Evolutionary conservation across 2,329 filamentous ascomycete genomes (phyloP).

Genomic region (Diaporthe longicolla): DNA sequence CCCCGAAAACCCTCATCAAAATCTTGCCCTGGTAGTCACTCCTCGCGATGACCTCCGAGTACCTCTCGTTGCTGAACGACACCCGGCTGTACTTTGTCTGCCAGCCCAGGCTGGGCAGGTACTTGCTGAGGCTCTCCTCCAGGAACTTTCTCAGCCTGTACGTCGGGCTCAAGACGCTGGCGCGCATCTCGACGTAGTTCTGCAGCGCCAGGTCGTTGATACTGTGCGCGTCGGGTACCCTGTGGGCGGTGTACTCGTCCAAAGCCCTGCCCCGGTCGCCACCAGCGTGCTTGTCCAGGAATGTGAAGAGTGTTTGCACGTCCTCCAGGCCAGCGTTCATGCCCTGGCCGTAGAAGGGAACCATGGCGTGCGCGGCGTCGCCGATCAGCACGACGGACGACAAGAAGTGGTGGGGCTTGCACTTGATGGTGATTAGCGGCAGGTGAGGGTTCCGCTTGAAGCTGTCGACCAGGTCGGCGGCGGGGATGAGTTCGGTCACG

Average conservation of each 20-base stretch:
- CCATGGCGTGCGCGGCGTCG: constrained; percentile 97
- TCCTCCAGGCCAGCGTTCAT: constrained; percentile 98
- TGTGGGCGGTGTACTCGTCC: constrained; percentile 79
- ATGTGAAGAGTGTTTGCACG: constrained; percentile 87
- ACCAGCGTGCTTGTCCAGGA: constrained; percentile 78
- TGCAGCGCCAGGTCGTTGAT: constrained; percentile 93
- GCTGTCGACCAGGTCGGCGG: constrained; percentile 77
- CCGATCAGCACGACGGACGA: constrained; percentile 87
- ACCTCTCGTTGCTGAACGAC: constrained; percentile 93
- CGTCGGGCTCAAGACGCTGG: constrained; percentile 81
- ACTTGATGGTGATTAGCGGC: constrained; percentile 94
- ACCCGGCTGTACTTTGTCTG: constrained; percentile 93
- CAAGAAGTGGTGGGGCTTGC: constrained; percentile 85
- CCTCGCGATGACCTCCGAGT: constrained; percentile 82
- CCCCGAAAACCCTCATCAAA: constrained; percentile 63
- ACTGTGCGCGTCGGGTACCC: constrained; percentile 84
- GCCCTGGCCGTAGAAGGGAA: constrained; percentile 97
- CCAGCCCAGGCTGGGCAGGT: constrained; percentile 85
- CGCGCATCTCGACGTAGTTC: constrained; percentile 96
- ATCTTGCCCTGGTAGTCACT: constrained; percentile 78
- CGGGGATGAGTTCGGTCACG: constrained; percentile 79
- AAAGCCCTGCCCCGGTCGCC: constrained; percentile 76
- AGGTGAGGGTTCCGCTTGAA: constrained; percentile 90
- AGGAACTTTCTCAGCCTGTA: constrained; percentile 88
- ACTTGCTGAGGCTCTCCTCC: constrained; percentile 85